Evolutionary conservation across 2,329 filamentous ascomycete species (phyloP).

Genomic region (Xylaria sp.): DNA sequence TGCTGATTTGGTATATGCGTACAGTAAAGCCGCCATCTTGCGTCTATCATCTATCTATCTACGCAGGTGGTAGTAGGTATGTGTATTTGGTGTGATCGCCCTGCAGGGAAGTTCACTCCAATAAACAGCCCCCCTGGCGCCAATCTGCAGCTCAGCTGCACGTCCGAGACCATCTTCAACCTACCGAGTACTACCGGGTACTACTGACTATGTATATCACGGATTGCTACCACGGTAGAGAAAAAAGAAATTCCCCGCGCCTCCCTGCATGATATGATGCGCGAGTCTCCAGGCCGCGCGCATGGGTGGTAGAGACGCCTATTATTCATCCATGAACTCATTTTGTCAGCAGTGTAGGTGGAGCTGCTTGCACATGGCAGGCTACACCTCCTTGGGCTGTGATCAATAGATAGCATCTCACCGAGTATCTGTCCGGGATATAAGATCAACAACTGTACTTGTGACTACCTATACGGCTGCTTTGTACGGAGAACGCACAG

Average conservation of each 20-base stretch:
- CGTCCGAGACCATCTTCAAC: slow-evolving; percentile 16
- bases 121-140: slow-evolving; percentile 4
- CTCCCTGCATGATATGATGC: slow-evolving; percentile 18
- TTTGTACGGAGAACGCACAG: neutral
- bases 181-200: too few species aligned
- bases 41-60: neutral
- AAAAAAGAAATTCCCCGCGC: slow-evolving; percentile 26
- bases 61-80: too few species aligned
- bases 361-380: slow-evolving; percentile 1
- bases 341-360: slow-evolving; percentile 14
- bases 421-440: slow-evolving; percentile 1
- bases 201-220: too few species aligned
- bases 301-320: neutral
- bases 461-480: neutral
- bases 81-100: neutral
- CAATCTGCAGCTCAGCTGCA: slow-evolving; percentile 29
- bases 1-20: neutral
- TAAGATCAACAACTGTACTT: neutral
- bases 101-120: slow-evolving; percentile 10
- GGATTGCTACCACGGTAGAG: slow-evolving; percentile 24
- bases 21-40: neutral
- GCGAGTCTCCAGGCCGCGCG: neutral
- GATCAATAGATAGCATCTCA: neutral
- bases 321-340: neutral
- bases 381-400: neutral